These are phyloP conservation scores for Pseudopyricularia cyperi DNA, from an alignment of 2,329 filamentous ascomycete species.

Conservation along the genomic window DNA sequence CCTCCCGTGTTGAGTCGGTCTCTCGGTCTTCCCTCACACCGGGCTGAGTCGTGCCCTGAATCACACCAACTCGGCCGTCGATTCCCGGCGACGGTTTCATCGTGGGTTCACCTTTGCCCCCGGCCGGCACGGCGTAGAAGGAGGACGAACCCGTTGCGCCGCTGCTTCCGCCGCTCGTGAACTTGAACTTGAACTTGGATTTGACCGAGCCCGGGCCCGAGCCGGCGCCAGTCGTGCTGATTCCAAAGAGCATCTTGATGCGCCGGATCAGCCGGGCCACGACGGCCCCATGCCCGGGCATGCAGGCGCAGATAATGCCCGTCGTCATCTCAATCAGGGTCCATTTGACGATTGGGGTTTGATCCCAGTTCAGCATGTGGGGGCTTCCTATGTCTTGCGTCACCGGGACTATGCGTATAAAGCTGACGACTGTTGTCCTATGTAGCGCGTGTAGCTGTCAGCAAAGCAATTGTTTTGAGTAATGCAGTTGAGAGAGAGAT, in stretches of 20 bases:
- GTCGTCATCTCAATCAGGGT: slow-evolving; percentile 13
- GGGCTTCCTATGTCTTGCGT: neutral
- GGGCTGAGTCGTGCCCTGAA: too few species aligned
- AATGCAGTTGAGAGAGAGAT: too few species aligned
- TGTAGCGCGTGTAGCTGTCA: neutral
- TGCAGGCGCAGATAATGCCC: slow-evolving; percentile 16
- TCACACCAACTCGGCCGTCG: too few species aligned
- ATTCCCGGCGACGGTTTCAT: too few species aligned
- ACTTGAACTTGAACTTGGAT: too few species aligned
- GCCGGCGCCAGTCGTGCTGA: neutral
- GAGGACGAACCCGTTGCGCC: neutral
- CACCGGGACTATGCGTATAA: neutral
- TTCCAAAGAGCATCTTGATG: neutral
- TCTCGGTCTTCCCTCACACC: too few species aligned
- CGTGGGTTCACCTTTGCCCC: too few species aligned
- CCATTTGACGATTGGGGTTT: neutral
- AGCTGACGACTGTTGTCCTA: neutral
- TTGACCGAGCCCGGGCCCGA: neutral
- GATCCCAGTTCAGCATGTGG: neutral
- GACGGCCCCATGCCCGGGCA: slow-evolving; percentile 13
- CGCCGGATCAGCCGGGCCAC: slow-evolving; percentile 1
- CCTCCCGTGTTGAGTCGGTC: too few species aligned
- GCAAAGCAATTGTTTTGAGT: neutral
- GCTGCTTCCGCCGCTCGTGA: neutral
- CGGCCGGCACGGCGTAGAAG: too few species aligned